Base-by-base conservation (phyloP, 352 stramenopile genomes). In the Phytophthora podocarpi region DNA sequence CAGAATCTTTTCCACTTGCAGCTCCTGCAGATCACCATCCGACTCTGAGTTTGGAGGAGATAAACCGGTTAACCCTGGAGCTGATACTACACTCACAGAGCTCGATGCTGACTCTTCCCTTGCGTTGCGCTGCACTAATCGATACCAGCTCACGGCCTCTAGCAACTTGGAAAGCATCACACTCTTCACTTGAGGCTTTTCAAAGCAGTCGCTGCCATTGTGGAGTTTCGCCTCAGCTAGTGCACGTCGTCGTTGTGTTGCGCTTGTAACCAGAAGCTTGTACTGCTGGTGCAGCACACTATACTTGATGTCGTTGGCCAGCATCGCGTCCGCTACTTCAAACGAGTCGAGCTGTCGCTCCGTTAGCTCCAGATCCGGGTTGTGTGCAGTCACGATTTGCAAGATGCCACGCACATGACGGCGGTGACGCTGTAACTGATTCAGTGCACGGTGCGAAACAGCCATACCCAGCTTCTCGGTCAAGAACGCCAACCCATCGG, bases 301-400 rank as follows among this genome's bases (percentile, higher is more conserved):
- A 58, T 90, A 88, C 72, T 90, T 93, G 32, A 93, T 76, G 40
- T 95, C 84, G 56, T 89, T 84, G 1, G 64, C 74, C 28, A 95
- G 65, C 81, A 93, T 91, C 1, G 73, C 73, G 30, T 87, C 70
- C 4, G 80, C 78, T 11, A 63, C 74, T 49, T 93, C 82, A 27
- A 95, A 91, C 50, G 86, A 91, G 55, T 93, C 84, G 5, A 95
- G 72, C 48, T 95, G 84, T 42, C 86, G 79, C 53, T 92, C 83
- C 1, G 86, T 93, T 23, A 95, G 78, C 51, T 85, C 70, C 32
- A 93, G 52, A 46, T 95, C 86, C 1, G 83, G 82, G 47, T 92
- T 91, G 48, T 93, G 86, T 40, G 75, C 85, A 10, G 70, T 87
- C 45, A 93, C 80, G 30, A 93, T 93, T 70, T 95, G 77, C 26